A percentile compares a stretch with the other conserved stretches of the same genome.
These are phyloP conservation scores for Sugiyamaella smithiae DNA, from an alignment of 805 yeast species.

Conservation along the genomic window DNA sequence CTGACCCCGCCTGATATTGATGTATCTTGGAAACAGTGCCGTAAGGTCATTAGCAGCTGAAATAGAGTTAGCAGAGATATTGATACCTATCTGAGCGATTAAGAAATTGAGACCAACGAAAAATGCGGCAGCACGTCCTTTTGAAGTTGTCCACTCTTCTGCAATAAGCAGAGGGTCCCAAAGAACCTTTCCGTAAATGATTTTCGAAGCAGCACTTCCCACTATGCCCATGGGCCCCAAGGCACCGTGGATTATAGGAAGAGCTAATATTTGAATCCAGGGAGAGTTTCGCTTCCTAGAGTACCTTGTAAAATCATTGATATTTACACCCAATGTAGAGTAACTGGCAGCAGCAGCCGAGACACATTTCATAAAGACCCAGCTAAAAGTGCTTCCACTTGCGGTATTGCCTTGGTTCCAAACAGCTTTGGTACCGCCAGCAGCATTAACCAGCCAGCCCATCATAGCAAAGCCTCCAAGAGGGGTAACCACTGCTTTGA, in stretches of 20 bases:
- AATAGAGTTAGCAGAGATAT: conserved; percentile 44
- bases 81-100: conserved; percentile 33
- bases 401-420: conserved; percentile 53
- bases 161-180: conserved; percentile 42
- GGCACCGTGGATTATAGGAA: conserved; percentile 1
- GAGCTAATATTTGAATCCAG: neutral
- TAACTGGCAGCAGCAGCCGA: conserved; percentile 1
- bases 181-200: conserved; percentile 40
- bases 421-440: conserved; percentile 74
- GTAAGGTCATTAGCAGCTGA: conserved; percentile 46
- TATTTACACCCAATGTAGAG: neutral
- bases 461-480: conserved; percentile 79
- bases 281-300: neutral
- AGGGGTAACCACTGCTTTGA: conserved; percentile 75
- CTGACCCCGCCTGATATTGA: conserved; percentile 57
- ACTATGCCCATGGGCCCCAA: conserved; percentile 36
- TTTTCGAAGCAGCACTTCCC: conserved; percentile 43
- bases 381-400: conserved; percentile 15
- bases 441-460: conserved; percentile 78
- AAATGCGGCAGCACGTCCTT: conserved; percentile 56
- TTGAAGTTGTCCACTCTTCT: conserved; percentile 9
- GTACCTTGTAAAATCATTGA: neutral
- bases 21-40: conserved; percentile 53
- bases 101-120: conserved; percentile 45
- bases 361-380: conserved; percentile 1